These are phyloP conservation scores for Kodamaea kakaduensis DNA, from an alignment of 805 yeast genomes.

Conservation along the genomic window DNA sequence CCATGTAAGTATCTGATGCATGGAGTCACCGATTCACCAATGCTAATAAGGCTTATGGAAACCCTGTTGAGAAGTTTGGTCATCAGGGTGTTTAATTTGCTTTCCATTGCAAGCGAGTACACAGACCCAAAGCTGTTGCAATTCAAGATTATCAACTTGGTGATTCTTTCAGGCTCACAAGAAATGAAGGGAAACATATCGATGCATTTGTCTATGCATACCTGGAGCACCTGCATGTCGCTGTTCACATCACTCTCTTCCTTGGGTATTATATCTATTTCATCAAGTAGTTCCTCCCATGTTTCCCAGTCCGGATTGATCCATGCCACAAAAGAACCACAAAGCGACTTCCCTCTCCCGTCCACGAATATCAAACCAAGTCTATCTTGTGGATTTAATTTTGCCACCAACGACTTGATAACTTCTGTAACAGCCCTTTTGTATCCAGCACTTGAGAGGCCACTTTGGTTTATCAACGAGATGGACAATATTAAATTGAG, in stretches of 20 bases:
- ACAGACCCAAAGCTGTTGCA: constrained; percentile 9
- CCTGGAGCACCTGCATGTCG: constrained; percentile 21
- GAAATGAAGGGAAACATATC: constrained; percentile 25
- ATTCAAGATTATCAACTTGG: constrained; percentile 12
- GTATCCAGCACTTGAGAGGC: constrained; percentile 26
- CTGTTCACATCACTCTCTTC: constrained; percentile 13
- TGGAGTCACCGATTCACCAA: constrained; percentile 19
- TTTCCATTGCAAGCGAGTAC: neutral
- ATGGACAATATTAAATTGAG: constrained; percentile 42
- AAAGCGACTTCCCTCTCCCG: constrained; percentile 33
- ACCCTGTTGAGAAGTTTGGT: constrained; percentile 15
- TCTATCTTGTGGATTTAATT: constrained; percentile 36
- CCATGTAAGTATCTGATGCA: constrained; percentile 14
- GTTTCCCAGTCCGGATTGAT: constrained; percentile 44
- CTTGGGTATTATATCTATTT: constrained; percentile 26
- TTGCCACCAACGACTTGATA: constrained; percentile 23
- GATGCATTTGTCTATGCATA: constrained; percentile 25
- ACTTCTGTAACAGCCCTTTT: constrained; percentile 17
- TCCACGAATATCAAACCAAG: constrained; percentile 47
- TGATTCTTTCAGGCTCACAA: constrained; percentile 8
- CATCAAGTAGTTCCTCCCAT: constrained; percentile 43
- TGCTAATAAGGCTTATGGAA: constrained; percentile 22
- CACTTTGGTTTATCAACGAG: constrained; percentile 33
- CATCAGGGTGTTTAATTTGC: constrained; percentile 1
- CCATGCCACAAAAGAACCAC: constrained; percentile 47